Evolutionary conservation across 768 basidiomycete species (phyloP), one percentile per base, ranked within the genome.

Genomic region (Hydnomerulius pinastri): DNA sequence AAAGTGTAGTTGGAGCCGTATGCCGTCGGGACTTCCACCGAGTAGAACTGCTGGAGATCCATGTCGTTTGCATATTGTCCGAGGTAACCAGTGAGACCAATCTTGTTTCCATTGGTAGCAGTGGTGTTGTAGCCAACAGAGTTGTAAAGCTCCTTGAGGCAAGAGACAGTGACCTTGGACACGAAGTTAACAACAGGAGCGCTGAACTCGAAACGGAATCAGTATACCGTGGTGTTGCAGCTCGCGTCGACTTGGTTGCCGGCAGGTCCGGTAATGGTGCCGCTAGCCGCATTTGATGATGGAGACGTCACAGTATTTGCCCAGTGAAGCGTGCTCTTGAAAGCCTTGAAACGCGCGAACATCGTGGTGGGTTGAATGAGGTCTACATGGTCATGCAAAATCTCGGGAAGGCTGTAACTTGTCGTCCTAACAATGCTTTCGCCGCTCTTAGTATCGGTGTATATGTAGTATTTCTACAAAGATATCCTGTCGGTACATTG

Each of bases 321-420:
- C 59, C 60, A 69, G 46, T 72, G 68, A 20, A 80, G 56, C 0
- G 71, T 78, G 4, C 74, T 73, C 50, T 57, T 73, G 46, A 78
- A 67, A 7, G 67, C 66, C 53, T 73, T 78, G 51, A 71, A 66
- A 50, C 76, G 76, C 36, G 75, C 70, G 58, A 89, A 90, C 64
- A 81, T 76, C 2, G 86, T 89, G 2, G 87, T 89, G 0, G 87
- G 87, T 53, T 88, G 85, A 24, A 90, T 71, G 25, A 88, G 65
- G 30, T 87, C 85, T 48, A 89, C 63, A 59, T 88, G 85, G 3
- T 71, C 68, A 56, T 83, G 76, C 39, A 89, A 65, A 48, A 77
- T 53, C 39, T 73, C 72, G 0, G 87, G 87, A 15, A 90, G 76
- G 57, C 81, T 83, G 70, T 87, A 90, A 51, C 71, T 73, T 4